Conservation (phyloP, 768 basidiomycete genomes). For the Tulasnella sp. region DNA sequence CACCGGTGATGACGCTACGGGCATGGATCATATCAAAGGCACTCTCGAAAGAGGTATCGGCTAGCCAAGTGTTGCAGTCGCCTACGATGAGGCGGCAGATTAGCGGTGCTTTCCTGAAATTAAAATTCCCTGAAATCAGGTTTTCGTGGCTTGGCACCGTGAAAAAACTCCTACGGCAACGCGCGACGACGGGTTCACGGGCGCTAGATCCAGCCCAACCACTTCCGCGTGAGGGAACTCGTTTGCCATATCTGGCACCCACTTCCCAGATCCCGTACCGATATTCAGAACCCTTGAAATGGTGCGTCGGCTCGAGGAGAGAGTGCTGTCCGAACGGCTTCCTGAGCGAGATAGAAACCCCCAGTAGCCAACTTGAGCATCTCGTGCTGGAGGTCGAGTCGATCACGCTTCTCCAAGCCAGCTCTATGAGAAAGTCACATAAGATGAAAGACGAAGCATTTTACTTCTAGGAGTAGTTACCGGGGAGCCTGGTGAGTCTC, state of each 20-base stretch:
- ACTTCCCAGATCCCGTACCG: slow-evolving; percentile 31
- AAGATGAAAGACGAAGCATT: too few relatives aligned
- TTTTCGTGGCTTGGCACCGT: too few relatives aligned
- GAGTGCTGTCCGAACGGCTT: slow-evolving; percentile 8
- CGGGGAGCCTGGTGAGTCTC: too few relatives aligned
- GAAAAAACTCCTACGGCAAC: neutral
- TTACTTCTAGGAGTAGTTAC: too few relatives aligned
- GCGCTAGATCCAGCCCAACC: slow-evolving; percentile 11
- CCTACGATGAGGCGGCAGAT: slow-evolving; percentile 18
- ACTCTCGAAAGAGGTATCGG: neutral
- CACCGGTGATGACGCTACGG: slow-evolving; percentile 10
- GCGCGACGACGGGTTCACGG: neutral
- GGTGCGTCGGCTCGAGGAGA: neutral
- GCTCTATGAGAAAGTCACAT: slow-evolving; percentile 12
- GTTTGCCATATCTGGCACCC: slow-evolving; percentile 20
- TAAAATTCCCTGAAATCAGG: neutral
- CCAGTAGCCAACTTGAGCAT: slow-evolving; percentile 26
- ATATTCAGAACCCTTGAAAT: slow-evolving; percentile 20
- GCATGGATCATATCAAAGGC: slow-evolving; percentile 25
- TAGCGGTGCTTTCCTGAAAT: slow-evolving; percentile 3
- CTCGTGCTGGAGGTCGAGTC: slow-evolving; percentile 23
- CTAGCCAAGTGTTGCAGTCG: slow-evolving; percentile 7
- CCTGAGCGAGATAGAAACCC: neutral
- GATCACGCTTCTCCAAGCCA: slow-evolving; percentile 18
- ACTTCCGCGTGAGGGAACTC: slow-evolving; percentile 27